Evolutionary conservation across 164 flowering plant genomes (phyloP).

Genomic region (Annona squamosa): DNA sequence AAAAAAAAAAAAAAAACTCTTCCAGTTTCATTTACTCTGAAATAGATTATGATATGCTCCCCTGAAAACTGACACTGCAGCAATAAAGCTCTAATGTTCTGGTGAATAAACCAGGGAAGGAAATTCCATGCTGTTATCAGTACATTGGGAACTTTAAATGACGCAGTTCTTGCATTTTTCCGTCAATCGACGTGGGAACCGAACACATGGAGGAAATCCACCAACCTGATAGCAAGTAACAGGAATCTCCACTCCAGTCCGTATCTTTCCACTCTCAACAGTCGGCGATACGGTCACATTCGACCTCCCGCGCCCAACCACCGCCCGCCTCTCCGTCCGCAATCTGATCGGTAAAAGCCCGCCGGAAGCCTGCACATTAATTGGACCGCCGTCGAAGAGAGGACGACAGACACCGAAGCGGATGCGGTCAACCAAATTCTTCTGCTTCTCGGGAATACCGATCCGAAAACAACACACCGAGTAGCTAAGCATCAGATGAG

Average conservation of each 20-base stretch:
- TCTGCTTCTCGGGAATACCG: slow-evolving; percentile 11
- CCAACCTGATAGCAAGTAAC: slow-evolving; percentile 29
- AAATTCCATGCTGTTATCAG: too few species aligned
- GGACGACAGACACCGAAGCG: neutral
- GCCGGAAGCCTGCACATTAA: neutral
- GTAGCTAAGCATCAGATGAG: slow-evolving; percentile 8
- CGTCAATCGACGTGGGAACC: neutral
- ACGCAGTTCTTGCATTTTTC: too few species aligned
- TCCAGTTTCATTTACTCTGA: too few species aligned
- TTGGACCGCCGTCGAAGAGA: neutral
- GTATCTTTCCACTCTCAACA: slow-evolving; percentile 17
- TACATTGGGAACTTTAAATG: too few species aligned
- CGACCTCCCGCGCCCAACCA: slow-evolving; percentile 17
- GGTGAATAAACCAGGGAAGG: too few species aligned
- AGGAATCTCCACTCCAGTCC: slow-evolving; percentile 25
- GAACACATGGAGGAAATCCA: neutral
- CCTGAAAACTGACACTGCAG: too few species aligned
- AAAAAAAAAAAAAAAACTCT: too few species aligned
- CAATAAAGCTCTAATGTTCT: too few species aligned
- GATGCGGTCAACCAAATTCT: neutral
- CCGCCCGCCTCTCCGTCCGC: slow-evolving; percentile 6
- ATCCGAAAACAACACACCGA: slow-evolving; percentile 2
- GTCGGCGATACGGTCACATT: slow-evolving; percentile 14
- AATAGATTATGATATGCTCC: too few species aligned
- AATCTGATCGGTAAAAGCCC: slow-evolving; percentile 6